Evolutionary conservation across 2,329 filamentous ascomycete species (phyloP).

Genomic region (Talaromyces funiculosus): DNA sequence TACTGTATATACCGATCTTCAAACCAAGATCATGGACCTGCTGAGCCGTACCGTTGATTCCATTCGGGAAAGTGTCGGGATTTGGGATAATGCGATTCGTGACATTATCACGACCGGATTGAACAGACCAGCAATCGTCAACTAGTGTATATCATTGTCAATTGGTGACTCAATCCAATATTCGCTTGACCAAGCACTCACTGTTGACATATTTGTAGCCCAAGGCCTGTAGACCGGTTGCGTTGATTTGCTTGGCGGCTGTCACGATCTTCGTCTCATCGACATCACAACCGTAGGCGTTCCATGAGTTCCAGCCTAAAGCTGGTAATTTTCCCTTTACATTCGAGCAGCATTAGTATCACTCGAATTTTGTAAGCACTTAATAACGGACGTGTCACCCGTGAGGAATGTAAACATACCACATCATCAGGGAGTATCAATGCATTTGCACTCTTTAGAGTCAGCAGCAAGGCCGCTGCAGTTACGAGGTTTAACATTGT

Average conservation of each 20-base stretch:
- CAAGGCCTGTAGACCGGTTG: conserved; percentile 43
- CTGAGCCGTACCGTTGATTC: conserved; percentile 51
- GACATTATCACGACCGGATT: conserved; percentile 37
- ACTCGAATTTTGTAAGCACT: background rate
- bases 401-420: conserved; percentile 17
- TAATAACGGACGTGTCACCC: background rate
- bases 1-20: conserved; percentile 58
- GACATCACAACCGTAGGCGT: conserved; percentile 46
- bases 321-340: conserved; percentile 27
- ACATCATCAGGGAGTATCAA: conserved; percentile 25
- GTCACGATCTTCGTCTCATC: conserved; percentile 42
- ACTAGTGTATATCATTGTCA: conserved; percentile 23
- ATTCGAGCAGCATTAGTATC: background rate
- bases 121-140: conserved; percentile 58
- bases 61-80: conserved; percentile 51
- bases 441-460: conserved; percentile 19
- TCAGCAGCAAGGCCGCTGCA: conserved; percentile 16
- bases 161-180: background rate
- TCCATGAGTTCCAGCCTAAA: conserved; percentile 44
- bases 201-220: conserved; percentile 47
- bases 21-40: conserved; percentile 53
- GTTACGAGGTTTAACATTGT: background rate
- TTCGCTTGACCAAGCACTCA: conserved; percentile 9
- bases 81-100: conserved; percentile 46
- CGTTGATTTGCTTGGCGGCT: conserved; percentile 43